These are phyloP conservation scores for Boletus reticulatus DNA, from an alignment of 768 basidiomycete genomes.

Conservation along the genomic window DNA sequence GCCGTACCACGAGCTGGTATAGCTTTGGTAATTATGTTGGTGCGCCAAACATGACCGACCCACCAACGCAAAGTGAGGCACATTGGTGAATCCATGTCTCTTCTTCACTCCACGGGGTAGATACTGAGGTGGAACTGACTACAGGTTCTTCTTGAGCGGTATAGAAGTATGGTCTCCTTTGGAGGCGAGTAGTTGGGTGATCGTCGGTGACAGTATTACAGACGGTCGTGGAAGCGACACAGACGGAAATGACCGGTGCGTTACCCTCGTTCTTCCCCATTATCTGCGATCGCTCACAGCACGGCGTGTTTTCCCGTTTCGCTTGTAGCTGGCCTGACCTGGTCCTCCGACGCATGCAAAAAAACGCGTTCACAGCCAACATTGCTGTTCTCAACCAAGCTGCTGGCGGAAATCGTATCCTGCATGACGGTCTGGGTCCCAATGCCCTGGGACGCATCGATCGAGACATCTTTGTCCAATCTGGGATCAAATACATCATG, in stretches of 20 bases:
- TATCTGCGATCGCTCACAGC: neutral
- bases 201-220: conserved; percentile 5
- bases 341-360: conserved; percentile 5
- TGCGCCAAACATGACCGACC: conserved; percentile 13
- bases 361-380: neutral
- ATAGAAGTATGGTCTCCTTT: conserved; percentile 4
- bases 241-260: conserved; percentile 1
- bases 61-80: neutral
- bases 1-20: conserved; percentile 1
- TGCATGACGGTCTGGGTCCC: neutral
- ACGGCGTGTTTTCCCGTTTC: neutral
- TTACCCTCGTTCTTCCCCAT: neutral
- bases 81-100: neutral
- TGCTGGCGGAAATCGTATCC: neutral
- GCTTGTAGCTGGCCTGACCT: neutral
- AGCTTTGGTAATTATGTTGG: conserved; percentile 3
- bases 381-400: conserved; percentile 1
- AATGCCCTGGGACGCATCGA: neutral
- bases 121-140: conserved; percentile 6
- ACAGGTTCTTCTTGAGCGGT: conserved; percentile 2
- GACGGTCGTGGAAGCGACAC: conserved; percentile 1
- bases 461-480: neutral
- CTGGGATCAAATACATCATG: conserved; percentile 5
- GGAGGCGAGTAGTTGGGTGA: neutral
- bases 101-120: neutral